phyloP scores from a whole-genome alignment of 331 rosid species.

The Prunus yedoensis region DNA sequence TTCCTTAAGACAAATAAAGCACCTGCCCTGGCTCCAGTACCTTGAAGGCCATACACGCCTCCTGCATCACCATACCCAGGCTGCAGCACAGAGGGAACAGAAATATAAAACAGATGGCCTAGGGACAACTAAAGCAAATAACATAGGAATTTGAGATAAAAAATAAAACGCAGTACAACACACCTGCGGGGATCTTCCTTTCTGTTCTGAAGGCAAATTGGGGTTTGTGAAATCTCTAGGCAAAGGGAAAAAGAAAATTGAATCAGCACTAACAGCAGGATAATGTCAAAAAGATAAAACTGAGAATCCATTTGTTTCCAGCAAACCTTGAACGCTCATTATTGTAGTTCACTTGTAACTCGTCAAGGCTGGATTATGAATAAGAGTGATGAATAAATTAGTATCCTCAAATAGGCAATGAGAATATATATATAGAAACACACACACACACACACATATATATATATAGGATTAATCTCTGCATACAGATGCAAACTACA shows the following conservation, averaged over 20 bases:
- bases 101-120: background rate
- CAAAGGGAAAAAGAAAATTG: constrained; percentile 13
- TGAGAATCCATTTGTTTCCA: constrained; percentile 12
- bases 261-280: constrained; percentile 15
- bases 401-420: constrained; percentile 5
- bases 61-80: constrained; percentile 87
- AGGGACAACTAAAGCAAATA: background rate
- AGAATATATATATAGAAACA: background rate
- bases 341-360: constrained; percentile 89
- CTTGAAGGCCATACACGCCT: constrained; percentile 61
- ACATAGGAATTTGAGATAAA: constrained; percentile 10
- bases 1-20: constrained; percentile 21
- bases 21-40: constrained; percentile 85
- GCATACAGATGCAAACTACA: constrained; percentile 10
- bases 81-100: constrained; percentile 43
- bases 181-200: constrained; percentile 86
- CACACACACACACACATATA: background rate
- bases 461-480: background rate
- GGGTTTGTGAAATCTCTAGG: constrained; percentile 90
- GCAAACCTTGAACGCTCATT: constrained; percentile 91
- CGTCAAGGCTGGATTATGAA: constrained; percentile 79
- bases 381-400: constrained; percentile 24
- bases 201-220: constrained; percentile 89
- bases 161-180: constrained; percentile 25
- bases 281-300: background rate